A percentile compares a stretch with the other conserved stretches of the same genome.
Conservation (phyloP, 352 stramenopile genomes). For the Phytophthora palmivora region DNA sequence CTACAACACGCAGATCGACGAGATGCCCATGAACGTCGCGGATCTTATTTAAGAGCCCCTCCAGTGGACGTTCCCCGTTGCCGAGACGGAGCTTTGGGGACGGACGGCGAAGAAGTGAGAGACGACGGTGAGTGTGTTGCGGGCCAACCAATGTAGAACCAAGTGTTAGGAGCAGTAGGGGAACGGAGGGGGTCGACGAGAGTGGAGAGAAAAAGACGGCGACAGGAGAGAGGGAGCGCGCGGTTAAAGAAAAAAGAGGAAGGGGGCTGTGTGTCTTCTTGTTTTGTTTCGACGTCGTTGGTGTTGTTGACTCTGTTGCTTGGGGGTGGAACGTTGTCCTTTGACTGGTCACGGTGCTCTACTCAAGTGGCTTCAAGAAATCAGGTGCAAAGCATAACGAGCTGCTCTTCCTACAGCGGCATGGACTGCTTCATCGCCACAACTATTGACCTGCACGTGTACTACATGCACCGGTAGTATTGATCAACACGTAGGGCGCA, state of each 20-base stretch:
- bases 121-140: constrained; percentile 32
- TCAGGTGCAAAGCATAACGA: constrained; percentile 24
- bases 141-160: constrained; percentile 44
- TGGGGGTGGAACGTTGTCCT: constrained; percentile 16
- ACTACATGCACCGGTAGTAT: too few relatives aligned
- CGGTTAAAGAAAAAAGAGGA: constrained; percentile 38
- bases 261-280: constrained; percentile 45
- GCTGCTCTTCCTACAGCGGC: neutral
- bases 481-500: too few relatives aligned
- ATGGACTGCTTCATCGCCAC: neutral
- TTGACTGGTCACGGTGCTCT: constrained; percentile 22
- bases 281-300: constrained; percentile 32
- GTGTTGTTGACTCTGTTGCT: neutral
- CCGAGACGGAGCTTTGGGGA: constrained; percentile 18
- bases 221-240: constrained; percentile 16
- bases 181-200: constrained; percentile 39
- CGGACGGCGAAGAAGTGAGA: constrained; percentile 42
- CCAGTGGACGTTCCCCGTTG: constrained; percentile 30
- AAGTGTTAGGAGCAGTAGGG: constrained; percentile 45
- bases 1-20: constrained; percentile 99
- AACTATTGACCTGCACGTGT: neutral
- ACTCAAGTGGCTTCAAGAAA: constrained; percentile 36
- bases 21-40: constrained; percentile 99
- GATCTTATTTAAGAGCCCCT: constrained; percentile 97
- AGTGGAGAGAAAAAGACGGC: constrained; percentile 28